These are phyloP conservation scores for Pisolithus sp. DNA, from an alignment of 768 basidiomycete species.

Conservation along the genomic window DNA sequence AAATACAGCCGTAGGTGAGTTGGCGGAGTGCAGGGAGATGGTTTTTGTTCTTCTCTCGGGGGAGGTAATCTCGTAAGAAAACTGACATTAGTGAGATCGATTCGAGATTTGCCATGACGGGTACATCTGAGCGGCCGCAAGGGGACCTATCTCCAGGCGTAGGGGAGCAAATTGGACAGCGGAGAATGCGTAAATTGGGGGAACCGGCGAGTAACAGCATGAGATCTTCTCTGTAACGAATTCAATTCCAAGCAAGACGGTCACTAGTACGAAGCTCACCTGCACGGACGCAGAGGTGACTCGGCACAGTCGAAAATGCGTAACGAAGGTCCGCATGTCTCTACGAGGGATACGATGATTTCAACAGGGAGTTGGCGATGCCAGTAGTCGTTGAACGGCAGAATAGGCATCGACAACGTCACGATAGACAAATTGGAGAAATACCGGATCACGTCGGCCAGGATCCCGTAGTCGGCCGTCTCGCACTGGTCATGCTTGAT, in stretches of 20 bases:
- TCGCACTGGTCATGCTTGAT: constrained; percentile 22
- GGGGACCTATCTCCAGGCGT: constrained; percentile 17
- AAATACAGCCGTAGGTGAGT: constrained; percentile 27
- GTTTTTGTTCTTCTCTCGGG: constrained; percentile 20
- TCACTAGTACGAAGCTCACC: constrained; percentile 10
- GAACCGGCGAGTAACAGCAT: constrained; percentile 21
- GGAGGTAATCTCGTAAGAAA: constrained; percentile 26
- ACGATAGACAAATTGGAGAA: constrained; percentile 21
- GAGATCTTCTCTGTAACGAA: constrained; percentile 20
- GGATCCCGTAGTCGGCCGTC: constrained; percentile 15
- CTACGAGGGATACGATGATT: constrained; percentile 16
- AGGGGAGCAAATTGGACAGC: constrained; percentile 23
- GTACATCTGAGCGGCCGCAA: constrained; percentile 14
- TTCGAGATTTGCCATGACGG: constrained; percentile 21
- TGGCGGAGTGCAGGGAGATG: constrained; percentile 24
- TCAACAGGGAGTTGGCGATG: constrained; percentile 19
- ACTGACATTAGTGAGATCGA: constrained; percentile 22
- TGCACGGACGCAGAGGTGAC: constrained; percentile 24
- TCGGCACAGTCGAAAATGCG: constrained; percentile 26
- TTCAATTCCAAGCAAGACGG: background rate
- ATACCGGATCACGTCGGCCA: constrained; percentile 19
- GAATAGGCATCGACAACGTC: constrained; percentile 22
- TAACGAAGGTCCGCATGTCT: constrained; percentile 22
- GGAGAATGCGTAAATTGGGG: constrained; percentile 23
- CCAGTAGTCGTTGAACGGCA: constrained; percentile 20